phyloP scores from a whole-genome alignment of 345 rosid species.

The Mangifera indica region DNA sequence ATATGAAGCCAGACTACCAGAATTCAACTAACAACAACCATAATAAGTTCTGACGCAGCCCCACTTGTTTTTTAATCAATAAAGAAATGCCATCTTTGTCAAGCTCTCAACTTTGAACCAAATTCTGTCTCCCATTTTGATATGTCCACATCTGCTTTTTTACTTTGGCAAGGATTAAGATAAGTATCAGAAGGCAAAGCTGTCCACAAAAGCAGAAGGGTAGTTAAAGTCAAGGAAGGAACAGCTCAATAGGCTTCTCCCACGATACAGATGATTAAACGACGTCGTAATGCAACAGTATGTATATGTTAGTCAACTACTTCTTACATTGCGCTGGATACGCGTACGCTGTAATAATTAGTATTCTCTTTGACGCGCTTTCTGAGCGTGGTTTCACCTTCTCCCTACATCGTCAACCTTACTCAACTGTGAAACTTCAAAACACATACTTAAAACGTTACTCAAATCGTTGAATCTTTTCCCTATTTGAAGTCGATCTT shows the following conservation, averaged over 20 bases:
- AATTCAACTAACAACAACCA: no score
- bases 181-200: no score
- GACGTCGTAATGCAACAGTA: background rate
- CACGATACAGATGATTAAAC: background rate
- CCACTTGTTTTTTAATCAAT: no score
- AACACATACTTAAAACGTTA: background rate
- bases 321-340: constrained; percentile 3
- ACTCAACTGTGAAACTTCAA: constrained; percentile 7
- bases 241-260: no score
- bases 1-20: no score
- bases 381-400: background rate
- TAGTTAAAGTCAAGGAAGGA: no score
- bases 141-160: no score
- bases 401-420: constrained; percentile 3
- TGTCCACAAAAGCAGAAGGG: no score
- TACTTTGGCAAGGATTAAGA: no score
- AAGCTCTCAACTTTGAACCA: background rate
- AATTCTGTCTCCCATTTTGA: no score
- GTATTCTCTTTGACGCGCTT: background rate
- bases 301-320: constrained; percentile 1
- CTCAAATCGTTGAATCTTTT: background rate
- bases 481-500: background rate
- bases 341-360: background rate
- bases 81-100: no score
- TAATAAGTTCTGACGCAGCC: no score